phyloP scores from a whole-genome alignment of 2,329 filamentous ascomycete species.

The Aspergillus fructus region DNA sequence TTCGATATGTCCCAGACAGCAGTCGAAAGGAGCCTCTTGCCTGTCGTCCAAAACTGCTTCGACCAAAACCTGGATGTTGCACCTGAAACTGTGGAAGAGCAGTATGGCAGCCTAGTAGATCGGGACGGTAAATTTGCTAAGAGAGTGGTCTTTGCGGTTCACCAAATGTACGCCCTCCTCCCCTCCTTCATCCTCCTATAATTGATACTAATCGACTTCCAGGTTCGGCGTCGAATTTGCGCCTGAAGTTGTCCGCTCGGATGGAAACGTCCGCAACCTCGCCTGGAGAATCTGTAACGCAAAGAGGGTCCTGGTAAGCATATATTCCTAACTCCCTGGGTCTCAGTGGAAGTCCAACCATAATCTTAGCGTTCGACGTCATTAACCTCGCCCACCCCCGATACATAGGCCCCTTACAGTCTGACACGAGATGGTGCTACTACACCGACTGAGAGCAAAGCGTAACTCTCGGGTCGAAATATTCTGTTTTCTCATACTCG shows the following conservation, averaged over 20 bases:
- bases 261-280: conserved; percentile 85
- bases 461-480: conserved; percentile 10
- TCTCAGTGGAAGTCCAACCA: neutral
- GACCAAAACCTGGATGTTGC: conserved; percentile 90
- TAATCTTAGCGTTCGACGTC: neutral
- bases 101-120: conserved; percentile 82
- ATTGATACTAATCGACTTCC: conserved; percentile 2
- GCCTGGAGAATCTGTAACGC: conserved; percentile 95
- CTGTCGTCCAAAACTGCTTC: conserved; percentile 86
- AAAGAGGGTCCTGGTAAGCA: conserved; percentile 83
- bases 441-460: conserved; percentile 51
- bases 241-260: conserved; percentile 84
- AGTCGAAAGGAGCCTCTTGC: conserved; percentile 75
- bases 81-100: conserved; percentile 73
- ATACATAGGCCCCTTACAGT: conserved; percentile 64
- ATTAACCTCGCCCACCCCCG: neutral
- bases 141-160: conserved; percentile 88
- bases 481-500: neutral
- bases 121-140: conserved; percentile 85
- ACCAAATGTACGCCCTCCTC: conserved; percentile 69
- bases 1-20: conserved; percentile 64
- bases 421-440: conserved; percentile 65
- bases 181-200: neutral
- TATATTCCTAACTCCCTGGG: neutral
- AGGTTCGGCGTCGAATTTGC: conserved; percentile 92